Base-by-base conservation (phyloP, 768 basidiomycete genomes). In the Tephrocybe sp. region DNA sequence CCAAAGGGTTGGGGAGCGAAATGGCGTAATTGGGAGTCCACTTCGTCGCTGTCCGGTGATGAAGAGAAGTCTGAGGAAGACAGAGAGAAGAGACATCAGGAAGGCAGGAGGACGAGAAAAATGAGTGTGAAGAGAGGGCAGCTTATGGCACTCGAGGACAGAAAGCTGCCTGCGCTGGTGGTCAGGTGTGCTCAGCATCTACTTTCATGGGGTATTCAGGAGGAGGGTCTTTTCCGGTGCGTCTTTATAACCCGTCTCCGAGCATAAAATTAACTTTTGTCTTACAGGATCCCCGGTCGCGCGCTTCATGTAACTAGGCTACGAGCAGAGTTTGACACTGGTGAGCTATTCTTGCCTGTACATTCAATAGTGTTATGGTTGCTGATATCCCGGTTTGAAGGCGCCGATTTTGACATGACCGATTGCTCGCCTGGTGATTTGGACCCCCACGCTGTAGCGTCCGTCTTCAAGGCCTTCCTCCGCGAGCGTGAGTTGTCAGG, bases 371-470 rank as follows among this genome's bases (percentile, higher is more conserved):
- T n/a, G 17, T 23, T 18, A n/a, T 50, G 55, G 34, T 47, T 45
- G 48, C 52, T 51, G 41, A 61, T 44, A 43, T 51, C 18, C 51
- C 39, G 39, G 39, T 53, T 26, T 30, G 43, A 61, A 86, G 92
- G 93, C 51, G 88, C 86, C 45, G 95, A 98, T 70, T 92, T 86
- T 60, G 86, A 93, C 62, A 80, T 98, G 71, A 70, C 76, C 34
- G 80, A 82, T 55, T 88, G 85, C 56, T 79, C 80, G 44, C 93
- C 93, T 21, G 84, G 88, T 7, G 93, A 98, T 62, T 71, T 98
- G 30, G 95, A 98, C 63, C 95, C 95, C 41, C 93, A 98, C 66
- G 91, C 93, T 1, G 94, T 98, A 6, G 86, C 94, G 17, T 90
- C 91, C 21, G 73, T 96, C 25, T 97, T 96, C 73, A 97, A 96